Base-by-base conservation (phyloP, 495 filamentous ascomycete species). In the Polyplosphaeria fusca region DNA sequence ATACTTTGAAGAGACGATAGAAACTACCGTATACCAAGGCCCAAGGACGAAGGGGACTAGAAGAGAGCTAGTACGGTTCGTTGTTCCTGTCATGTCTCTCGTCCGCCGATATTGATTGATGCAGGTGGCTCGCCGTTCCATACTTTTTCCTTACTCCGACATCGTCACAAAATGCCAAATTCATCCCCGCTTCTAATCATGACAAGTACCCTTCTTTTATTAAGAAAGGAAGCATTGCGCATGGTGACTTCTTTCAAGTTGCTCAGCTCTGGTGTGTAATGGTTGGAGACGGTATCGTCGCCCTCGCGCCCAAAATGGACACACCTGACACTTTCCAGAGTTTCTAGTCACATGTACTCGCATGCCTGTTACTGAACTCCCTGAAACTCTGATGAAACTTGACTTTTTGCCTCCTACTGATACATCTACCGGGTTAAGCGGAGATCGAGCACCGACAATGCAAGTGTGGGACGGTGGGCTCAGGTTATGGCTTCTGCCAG, bases 201-300 rank as follows among this genome's bases (percentile, higher is more conserved):
- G 11, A 12, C 12, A 46, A 32, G 24, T 9, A 11, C 18, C 41
- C 51, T 11, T n/a, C 23, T 22, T 54, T 45, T 22, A 23, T 28
- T 3, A 35, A 18, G n/a, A 44, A 27, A 18, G 51, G 51, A 18
- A 18, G 2, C 40, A 45, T 44, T 5, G 20, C 39, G 5, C 3
- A 54, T 11, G 51, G 51, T 2, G 13, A 54, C 14, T 45, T 45
- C 40, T 54, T 54, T 27, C 51, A 54, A 20, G 51, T 54, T 4
- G 51, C 51, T 11, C 51, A 54, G 19, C 32, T 54, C 26, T 54
- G 51, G 51, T 54, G 51, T 54, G 4, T 54, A 4, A 22, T 54
- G 12, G 13, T 54, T 28, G 51, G 51, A 45, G 51, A 54, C 46
- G 25, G 51, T 54, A 32, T 9, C 12, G 24, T 23, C 4, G 14